These are phyloP conservation scores for Phytophthora vignae DNA, from an alignment of 352 stramenopile species.

Conservation along the genomic window DNA sequence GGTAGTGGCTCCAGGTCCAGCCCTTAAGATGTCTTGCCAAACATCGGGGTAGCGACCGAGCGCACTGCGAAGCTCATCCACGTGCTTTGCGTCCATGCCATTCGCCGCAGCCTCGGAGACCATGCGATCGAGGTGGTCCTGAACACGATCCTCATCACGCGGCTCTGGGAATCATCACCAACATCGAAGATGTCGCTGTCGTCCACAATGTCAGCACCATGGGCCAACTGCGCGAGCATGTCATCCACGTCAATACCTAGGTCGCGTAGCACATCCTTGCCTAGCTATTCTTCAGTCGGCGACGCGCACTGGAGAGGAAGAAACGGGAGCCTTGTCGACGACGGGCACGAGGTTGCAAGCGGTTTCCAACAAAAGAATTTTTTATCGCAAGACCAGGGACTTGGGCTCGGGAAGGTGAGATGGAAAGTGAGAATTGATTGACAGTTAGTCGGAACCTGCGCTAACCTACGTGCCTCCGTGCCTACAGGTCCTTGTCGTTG, in stretches of 20 bases:
- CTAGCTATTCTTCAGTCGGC: background rate
- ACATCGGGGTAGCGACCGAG: background rate
- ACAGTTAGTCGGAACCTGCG: background rate
- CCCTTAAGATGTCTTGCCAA: background rate
- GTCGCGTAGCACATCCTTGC: background rate
- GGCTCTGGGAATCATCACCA: background rate
- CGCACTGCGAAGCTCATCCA: background rate
- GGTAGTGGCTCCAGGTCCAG: background rate
- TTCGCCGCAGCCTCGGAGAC: background rate
- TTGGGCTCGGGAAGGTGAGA: slow-evolving; percentile 1
- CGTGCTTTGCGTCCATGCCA: background rate
- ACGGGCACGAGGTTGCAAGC: background rate
- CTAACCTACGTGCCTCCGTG: background rate
- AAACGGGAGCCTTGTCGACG: background rate
- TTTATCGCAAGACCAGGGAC: background rate
- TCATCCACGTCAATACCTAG: background rate
- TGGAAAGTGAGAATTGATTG: background rate
- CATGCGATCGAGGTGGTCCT: background rate
- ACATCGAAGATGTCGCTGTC: background rate
- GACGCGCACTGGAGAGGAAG: background rate
- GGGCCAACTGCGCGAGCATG: background rate
- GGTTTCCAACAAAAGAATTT: background rate
- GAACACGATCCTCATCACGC: background rate
- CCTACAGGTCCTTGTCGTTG: background rate
- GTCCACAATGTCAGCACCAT: background rate